phyloP scores from a whole-genome alignment of 345 rosid species.

The Aquilaria sinensis region DNA sequence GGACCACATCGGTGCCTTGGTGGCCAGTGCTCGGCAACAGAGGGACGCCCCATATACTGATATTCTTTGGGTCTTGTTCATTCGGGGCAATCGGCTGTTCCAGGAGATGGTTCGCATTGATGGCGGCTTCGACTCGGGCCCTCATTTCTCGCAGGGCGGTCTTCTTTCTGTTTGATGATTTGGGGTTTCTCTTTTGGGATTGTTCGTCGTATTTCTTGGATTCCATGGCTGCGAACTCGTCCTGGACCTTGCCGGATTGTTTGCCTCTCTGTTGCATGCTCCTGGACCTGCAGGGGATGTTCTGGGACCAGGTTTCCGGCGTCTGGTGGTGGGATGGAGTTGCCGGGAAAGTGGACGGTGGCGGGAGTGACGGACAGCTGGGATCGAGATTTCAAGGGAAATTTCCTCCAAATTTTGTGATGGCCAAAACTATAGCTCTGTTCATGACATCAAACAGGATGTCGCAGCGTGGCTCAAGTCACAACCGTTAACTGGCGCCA shows the following conservation, averaged over 20 bases:
- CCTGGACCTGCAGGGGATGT: background rate
- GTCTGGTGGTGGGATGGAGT: background rate
- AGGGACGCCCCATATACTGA: constrained; percentile 52
- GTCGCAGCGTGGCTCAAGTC: too few species aligned
- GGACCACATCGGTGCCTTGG: constrained; percentile 36
- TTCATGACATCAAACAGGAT: too few species aligned
- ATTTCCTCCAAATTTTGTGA: background rate
- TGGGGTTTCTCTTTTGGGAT: background rate
- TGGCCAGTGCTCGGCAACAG: constrained; percentile 50
- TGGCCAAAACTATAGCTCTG: background rate
- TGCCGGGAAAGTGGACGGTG: too few species aligned
- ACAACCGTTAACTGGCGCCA: too few species aligned
- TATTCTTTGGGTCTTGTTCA: constrained; percentile 19
- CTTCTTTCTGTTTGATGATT: constrained; percentile 9
- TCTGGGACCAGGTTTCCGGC: background rate
- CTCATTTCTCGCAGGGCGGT: constrained; percentile 38
- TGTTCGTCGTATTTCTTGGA: background rate
- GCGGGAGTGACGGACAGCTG: background rate
- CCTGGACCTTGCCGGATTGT: constrained; percentile 3
- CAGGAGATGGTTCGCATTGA: constrained; percentile 32
- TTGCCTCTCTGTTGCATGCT: background rate
- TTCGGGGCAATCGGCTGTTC: constrained; percentile 12
- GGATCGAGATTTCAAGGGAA: background rate
- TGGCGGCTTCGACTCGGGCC: constrained; percentile 41
- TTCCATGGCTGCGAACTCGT: background rate